Conservation (phyloP, 768 basidiomycete species). For the Suillus clintonianus region DNA sequence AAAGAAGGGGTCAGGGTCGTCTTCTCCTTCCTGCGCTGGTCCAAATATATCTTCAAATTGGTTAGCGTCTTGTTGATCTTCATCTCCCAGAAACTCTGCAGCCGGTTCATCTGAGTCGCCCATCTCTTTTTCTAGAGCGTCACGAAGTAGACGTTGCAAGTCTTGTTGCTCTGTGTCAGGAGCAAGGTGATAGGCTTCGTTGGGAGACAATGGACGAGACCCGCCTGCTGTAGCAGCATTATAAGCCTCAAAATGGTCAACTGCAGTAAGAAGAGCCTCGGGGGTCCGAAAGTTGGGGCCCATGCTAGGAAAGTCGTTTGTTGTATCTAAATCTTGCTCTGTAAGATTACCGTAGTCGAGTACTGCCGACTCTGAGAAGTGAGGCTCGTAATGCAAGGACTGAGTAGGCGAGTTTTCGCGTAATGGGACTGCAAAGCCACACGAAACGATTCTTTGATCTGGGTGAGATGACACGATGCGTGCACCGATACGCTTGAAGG, state of each 20-base stretch:
- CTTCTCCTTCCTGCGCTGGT: neutral
- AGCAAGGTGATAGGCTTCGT: conserved; percentile 2
- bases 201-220: neutral
- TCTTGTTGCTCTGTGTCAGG: conserved; percentile 1
- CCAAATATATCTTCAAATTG: neutral
- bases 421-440: neutral
- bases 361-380: too few species aligned
- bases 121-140: neutral
- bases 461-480: neutral
- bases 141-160: neutral
- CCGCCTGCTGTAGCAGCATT: conserved; percentile 1
- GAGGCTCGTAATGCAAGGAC: too few species aligned
- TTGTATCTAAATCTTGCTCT: conserved; percentile 1
- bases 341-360: conserved; percentile 5
- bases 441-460: neutral
- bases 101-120: neutral
- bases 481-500: too few species aligned
- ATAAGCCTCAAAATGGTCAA: conserved; percentile 3
- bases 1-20: neutral
- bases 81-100: neutral
- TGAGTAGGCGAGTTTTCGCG: neutral
- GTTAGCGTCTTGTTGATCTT: neutral
- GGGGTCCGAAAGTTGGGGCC: conserved; percentile 5
- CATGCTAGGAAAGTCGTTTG: neutral
- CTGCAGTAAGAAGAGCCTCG: neutral